Evolutionary conservation across 208 protist genomes (phyloP).

Genomic region (Herpetomonas muscarum): DNA sequence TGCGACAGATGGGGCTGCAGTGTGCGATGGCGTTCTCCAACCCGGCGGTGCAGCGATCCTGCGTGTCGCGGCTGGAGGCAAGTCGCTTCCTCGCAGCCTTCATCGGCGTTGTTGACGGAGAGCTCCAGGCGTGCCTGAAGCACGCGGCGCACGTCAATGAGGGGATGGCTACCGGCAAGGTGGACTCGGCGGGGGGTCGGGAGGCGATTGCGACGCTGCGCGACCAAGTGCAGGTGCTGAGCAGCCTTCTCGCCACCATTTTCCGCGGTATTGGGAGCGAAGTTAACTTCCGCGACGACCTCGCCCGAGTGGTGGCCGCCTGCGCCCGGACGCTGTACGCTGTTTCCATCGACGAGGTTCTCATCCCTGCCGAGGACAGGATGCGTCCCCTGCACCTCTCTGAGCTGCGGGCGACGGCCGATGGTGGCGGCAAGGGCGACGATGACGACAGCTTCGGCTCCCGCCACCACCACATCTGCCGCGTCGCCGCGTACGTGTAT

Average conservation of each 20-base stretch:
- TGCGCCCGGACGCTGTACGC: background rate
- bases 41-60: background rate
- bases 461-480: background rate
- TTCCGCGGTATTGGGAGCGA: constrained; percentile 20
- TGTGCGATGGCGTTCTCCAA: constrained; percentile 21
- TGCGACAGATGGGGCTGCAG: constrained; percentile 42
- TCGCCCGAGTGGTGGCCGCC: constrained; percentile 10
- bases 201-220: constrained; percentile 6
- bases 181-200: too few species aligned
- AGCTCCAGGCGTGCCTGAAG: constrained; percentile 7
- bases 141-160: too few species aligned
- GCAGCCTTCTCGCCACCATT: constrained; percentile 31
- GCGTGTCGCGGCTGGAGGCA: background rate
- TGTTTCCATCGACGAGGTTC: background rate
- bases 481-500: constrained; percentile 18
- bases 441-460: background rate
- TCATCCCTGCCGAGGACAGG: constrained; percentile 26
- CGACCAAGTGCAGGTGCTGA: constrained; percentile 37
- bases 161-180: too few species aligned
- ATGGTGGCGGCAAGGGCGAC: background rate
- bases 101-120: constrained; percentile 2
- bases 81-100: constrained; percentile 9
- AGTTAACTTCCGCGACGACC: constrained; percentile 18
- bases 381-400: too few species aligned
- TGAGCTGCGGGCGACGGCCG: background rate